These are phyloP conservation scores for Sungouiozyma intestinalis DNA, from an alignment of 805 yeast species.

Conservation along the genomic window DNA sequence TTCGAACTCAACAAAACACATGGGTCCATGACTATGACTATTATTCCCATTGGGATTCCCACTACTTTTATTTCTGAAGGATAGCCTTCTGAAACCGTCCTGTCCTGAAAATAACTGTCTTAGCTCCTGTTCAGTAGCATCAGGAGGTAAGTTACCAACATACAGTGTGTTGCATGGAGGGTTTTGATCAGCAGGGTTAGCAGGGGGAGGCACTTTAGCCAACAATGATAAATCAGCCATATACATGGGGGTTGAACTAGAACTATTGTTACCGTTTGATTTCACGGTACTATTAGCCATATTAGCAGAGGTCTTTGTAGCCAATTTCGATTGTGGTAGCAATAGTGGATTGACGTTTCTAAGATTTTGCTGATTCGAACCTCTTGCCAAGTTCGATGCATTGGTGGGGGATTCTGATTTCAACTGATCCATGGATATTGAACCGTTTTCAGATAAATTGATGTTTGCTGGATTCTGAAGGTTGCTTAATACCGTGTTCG, in stretches of 20 bases:
- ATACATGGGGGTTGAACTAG: conserved; percentile 13
- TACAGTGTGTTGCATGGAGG: conserved; percentile 95
- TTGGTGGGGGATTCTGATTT: neutral
- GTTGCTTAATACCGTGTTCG: neutral
- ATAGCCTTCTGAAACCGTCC: conserved; percentile 79
- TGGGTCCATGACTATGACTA: conserved; percentile 63
- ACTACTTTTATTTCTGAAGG: conserved; percentile 63
- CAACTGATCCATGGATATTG: neutral
- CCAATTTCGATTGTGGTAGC: neutral
- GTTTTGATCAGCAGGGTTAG: conserved; percentile 95
- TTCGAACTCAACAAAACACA: conserved; percentile 97
- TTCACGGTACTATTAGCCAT: conserved; percentile 11
- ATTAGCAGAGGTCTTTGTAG: neutral
- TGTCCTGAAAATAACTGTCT: conserved; percentile 76
- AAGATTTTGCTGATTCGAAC: neutral
- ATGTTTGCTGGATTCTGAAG: neutral
- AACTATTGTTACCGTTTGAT: conserved; percentile 3
- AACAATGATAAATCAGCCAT: conserved; percentile 53
- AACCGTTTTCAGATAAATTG: neutral
- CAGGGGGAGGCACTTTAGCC: conserved; percentile 77
- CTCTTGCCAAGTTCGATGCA: neutral
- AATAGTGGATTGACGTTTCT: neutral
- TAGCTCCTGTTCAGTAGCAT: conserved; percentile 84
- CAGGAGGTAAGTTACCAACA: conserved; percentile 93
- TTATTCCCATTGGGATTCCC: conserved; percentile 15